Conservation (phyloP, 352 stramenopile species). For the Lagenidium giganteum region DNA sequence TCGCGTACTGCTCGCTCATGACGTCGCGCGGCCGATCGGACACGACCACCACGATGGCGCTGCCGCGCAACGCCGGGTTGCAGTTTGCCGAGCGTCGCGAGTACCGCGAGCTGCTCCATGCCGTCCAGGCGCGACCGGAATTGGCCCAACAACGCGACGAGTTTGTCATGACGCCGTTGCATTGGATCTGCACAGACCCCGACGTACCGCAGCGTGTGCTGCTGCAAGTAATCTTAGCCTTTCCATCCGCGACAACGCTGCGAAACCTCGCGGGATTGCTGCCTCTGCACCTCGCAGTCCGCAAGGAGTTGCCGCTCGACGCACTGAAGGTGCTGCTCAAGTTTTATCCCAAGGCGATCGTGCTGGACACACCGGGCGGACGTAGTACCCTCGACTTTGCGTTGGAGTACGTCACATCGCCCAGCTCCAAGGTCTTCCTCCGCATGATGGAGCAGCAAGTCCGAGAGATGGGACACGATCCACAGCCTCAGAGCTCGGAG, state of each 20-base stretch:
- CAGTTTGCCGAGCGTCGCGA: slow-evolving; percentile 13
- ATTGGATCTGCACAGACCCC: slow-evolving; percentile 24
- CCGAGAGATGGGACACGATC: slow-evolving; percentile 7
- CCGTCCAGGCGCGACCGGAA: slow-evolving; percentile 12
- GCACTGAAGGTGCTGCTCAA: slow-evolving; percentile 62
- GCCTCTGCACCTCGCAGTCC: slow-evolving; percentile 63
- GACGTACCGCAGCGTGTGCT: slow-evolving; percentile 29
- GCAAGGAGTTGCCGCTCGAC: slow-evolving; percentile 50
- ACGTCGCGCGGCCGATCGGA: too few species aligned
- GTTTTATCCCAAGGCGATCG: slow-evolving; percentile 53
- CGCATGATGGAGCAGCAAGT: slow-evolving; percentile 34
- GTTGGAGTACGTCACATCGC: slow-evolving; percentile 26
- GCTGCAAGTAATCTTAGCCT: slow-evolving; percentile 43
- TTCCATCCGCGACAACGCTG: slow-evolving; percentile 28
- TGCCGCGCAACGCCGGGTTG: slow-evolving; percentile 9
- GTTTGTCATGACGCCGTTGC: slow-evolving; percentile 24
- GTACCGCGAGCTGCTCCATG: slow-evolving; percentile 17
- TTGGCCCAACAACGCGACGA: slow-evolving; percentile 14
- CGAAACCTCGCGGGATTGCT: slow-evolving; percentile 56
- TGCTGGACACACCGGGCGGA: slow-evolving; percentile 41
- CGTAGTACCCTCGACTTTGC: slow-evolving; percentile 39
- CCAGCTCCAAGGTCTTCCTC: slow-evolving; percentile 25
- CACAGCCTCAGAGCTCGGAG: background rate
- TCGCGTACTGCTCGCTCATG: too few species aligned
- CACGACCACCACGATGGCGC: too few species aligned